Conservation (phyloP, 306 rosid genomes). For the Hippophae tibetana region DNA sequence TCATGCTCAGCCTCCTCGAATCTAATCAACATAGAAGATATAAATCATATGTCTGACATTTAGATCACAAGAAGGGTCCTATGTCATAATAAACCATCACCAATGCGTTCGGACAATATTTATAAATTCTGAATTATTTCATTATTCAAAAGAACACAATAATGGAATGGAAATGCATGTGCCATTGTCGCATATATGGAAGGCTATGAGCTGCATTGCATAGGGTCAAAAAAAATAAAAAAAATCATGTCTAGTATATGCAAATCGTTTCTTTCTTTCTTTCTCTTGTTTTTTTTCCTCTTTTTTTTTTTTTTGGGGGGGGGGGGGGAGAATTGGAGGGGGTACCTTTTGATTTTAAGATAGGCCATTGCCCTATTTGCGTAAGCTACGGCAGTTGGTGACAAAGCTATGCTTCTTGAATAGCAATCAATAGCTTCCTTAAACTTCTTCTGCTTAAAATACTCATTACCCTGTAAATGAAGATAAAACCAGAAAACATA, state of each 20-base stretch:
- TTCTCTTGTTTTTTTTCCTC: too few relatives aligned
- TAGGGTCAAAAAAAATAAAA: too few relatives aligned
- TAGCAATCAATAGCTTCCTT: slow-evolving; percentile 86
- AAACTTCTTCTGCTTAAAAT: slow-evolving; percentile 83
- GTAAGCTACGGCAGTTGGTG: slow-evolving; percentile 88
- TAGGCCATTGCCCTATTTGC: slow-evolving; percentile 95
- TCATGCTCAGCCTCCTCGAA: slow-evolving; percentile 86
- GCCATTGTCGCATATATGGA: too few relatives aligned
- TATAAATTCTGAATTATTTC: too few relatives aligned
- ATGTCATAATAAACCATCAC: not conserved
- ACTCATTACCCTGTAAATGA: slow-evolving; percentile 73
- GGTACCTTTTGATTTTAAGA: slow-evolving; percentile 77
- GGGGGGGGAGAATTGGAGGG: not conserved
- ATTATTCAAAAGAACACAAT: too few relatives aligned
- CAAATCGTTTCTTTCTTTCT: too few relatives aligned
- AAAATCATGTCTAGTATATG: too few relatives aligned
- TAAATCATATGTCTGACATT: slow-evolving; percentile 2
- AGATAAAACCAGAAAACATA: slow-evolving; percentile 17
- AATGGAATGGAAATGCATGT: too few relatives aligned
- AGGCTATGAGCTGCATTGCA: too few relatives aligned
- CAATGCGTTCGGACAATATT: too few relatives aligned
- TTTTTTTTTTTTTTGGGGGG: too few relatives aligned
- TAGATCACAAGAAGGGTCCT: not conserved
- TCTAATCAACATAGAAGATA: slow-evolving; percentile 29
- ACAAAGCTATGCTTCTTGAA: slow-evolving; percentile 84